A percentile compares a stretch with the other conserved stretches of the same genome.
Conservation (phyloP, 768 basidiomycete genomes). For the Hericium alpestre region DNA sequence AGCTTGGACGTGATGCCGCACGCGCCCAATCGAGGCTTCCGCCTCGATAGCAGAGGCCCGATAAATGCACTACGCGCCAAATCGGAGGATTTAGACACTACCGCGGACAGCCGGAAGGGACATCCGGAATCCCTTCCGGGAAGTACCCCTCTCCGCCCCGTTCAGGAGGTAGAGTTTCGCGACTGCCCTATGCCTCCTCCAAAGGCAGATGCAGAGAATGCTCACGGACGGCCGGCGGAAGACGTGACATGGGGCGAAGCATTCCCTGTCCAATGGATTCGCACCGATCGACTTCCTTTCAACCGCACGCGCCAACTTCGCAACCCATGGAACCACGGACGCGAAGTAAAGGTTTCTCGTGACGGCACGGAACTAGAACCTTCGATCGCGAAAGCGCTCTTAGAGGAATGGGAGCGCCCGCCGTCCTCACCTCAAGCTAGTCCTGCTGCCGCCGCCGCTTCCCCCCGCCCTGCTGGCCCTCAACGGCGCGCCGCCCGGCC, state of each 20-base stretch:
- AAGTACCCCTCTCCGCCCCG: background rate
- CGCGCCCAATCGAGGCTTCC: conserved; percentile 18
- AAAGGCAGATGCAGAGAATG: background rate
- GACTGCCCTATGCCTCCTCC: background rate
- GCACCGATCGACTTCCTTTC: conserved; percentile 64
- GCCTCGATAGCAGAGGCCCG: conserved; percentile 32
- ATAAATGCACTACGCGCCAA: conserved; percentile 22
- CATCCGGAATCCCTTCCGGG: background rate
- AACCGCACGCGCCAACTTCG: conserved; percentile 65
- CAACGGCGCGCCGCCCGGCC: background rate
- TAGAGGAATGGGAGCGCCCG: conserved; percentile 58
- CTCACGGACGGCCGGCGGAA: conserved; percentile 1
- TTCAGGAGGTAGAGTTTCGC: background rate
- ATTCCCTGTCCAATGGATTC: conserved; percentile 79
- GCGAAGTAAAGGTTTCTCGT: conserved; percentile 71
- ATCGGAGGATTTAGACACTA: background rate
- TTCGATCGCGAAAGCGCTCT: conserved; percentile 47
- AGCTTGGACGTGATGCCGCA: conserved; percentile 22
- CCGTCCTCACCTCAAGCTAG: conserved; percentile 8
- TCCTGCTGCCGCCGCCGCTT: conserved; percentile 7
- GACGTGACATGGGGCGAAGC: conserved; percentile 55
- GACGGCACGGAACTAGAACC: conserved; percentile 94
- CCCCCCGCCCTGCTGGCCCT: conserved; percentile 1
- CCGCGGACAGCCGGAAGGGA: background rate
- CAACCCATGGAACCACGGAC: conserved; percentile 88